Evolutionary conservation across 441 rosid species (phyloP).

Genomic region (Hura crepitans): DNA sequence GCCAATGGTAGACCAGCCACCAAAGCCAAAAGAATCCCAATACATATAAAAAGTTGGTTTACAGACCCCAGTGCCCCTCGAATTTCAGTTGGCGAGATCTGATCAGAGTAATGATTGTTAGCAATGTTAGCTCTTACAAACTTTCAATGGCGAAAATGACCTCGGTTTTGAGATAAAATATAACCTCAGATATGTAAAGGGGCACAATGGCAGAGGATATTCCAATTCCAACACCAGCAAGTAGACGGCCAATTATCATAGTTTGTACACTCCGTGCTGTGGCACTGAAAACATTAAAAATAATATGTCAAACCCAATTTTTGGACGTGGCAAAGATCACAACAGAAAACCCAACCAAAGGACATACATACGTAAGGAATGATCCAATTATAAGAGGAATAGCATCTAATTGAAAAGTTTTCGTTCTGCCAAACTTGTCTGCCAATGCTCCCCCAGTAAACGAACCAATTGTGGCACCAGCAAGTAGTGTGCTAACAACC

Average conservation of each 20-base stretch:
- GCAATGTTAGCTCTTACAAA: constrained; percentile 13
- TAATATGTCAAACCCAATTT: constrained; percentile 20
- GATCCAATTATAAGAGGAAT: constrained; percentile 86
- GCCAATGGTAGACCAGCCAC: constrained; percentile 96
- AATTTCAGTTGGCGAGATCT: constrained; percentile 98
- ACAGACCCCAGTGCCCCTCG: constrained; percentile 98
- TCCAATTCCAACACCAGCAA: constrained; percentile 96
- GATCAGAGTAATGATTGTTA: constrained; percentile 25
- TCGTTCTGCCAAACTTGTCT: constrained; percentile 90
- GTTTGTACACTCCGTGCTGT: constrained; percentile 84
- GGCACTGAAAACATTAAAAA: constrained; percentile 45
- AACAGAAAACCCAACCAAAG: constrained; percentile 15
- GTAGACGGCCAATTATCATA: constrained; percentile 92
- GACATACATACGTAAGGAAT: constrained; percentile 64
- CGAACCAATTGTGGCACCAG: constrained; percentile 92
- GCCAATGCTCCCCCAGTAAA: constrained; percentile 95
- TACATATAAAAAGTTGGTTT: constrained; percentile 91
- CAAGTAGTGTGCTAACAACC: constrained; percentile 94
- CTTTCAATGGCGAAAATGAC: constrained; percentile 1
- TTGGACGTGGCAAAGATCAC: constrained; percentile 4
- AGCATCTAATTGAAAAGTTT: constrained; percentile 88
- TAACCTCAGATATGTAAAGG: constrained; percentile 96
- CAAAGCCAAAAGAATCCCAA: constrained; percentile 92
- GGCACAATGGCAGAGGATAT: constrained; percentile 96
- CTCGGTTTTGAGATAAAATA: constrained; percentile 9